A percentile compares a stretch with the other conserved stretches of the same genome.
phyloP scores from a whole-genome alignment of 257 asterid species.

The Marsdenia floribunda region DNA sequence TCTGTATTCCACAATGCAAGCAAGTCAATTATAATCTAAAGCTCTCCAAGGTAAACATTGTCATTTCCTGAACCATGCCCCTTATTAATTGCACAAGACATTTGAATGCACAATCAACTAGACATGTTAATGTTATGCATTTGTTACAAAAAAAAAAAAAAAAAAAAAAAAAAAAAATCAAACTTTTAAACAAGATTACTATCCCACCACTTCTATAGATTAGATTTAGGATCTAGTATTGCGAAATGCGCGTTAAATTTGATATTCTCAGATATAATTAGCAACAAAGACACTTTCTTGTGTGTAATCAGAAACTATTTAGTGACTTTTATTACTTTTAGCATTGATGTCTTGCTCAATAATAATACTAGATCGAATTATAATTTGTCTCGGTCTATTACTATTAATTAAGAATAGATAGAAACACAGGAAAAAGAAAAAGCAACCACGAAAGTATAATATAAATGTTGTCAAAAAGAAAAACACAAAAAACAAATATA shows the following conservation, averaged over 20 bases:
- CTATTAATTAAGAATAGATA: not conserved
- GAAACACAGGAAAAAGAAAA: not conserved
- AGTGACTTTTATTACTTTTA: not conserved
- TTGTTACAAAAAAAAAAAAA: not conserved
- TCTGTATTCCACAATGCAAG: not conserved
- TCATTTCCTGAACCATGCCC: not conserved
- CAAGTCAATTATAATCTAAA: not conserved
- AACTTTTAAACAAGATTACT: not conserved
- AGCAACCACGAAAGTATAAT: not conserved
- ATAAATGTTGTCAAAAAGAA: not conserved
- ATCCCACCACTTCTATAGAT: not conserved
- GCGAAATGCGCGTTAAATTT: not conserved
- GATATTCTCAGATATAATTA: not conserved
- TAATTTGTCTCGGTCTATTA: not conserved
- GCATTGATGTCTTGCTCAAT: not conserved
- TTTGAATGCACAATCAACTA: not conserved
- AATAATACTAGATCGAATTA: not conserved
- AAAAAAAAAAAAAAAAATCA: too few species aligned
- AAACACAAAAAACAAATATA: not conserved
- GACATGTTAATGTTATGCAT: not conserved
- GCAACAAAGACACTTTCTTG: not conserved
- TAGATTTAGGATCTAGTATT: not conserved
- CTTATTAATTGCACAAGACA: not conserved
- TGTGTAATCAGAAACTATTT: not conserved
- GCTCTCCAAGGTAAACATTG: not conserved